phyloP scores from a whole-genome alignment of 1,284 basidiomycete species.

The Ustilago trichophora region DNA sequence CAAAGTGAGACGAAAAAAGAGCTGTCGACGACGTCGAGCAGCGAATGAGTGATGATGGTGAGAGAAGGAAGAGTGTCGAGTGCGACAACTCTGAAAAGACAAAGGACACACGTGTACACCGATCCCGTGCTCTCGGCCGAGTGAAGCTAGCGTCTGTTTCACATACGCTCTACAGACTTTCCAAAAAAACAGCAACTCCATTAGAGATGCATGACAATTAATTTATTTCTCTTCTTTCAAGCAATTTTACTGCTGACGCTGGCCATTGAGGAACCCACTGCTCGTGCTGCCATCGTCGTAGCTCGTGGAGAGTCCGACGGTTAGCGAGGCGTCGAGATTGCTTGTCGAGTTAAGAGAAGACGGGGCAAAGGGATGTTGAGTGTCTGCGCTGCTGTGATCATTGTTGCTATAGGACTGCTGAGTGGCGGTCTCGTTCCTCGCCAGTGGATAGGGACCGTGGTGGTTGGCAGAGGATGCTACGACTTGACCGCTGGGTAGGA shows the following conservation, averaged over 20 bases:
- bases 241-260: not conserved
- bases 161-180: too few relatives aligned
- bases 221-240: not conserved
- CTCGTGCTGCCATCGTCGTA: not conserved
- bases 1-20: too few relatives aligned
- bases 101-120: too few relatives aligned
- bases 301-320: slow-evolving; percentile 7
- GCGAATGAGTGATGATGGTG: too few relatives aligned
- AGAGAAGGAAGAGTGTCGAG: too few relatives aligned
- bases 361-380: not conserved
- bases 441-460: not conserved
- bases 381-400: not conserved
- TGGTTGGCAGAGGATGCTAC: not conserved
- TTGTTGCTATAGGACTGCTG: slow-evolving; percentile 7
- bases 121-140: too few relatives aligned
- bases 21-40: too few relatives aligned
- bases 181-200: too few relatives aligned
- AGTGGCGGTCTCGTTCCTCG: slow-evolving; percentile 5
- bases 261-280: not conserved
- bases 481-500: too few relatives aligned
- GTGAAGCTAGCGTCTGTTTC: too few relatives aligned
- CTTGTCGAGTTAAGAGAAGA: not conserved
- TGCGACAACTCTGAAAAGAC: too few relatives aligned
- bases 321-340: slow-evolving; percentile 18
- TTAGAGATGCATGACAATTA: too few relatives aligned